Evolutionary conservation across 139 green algal genomes (phyloP).

Genomic region (Medakamo hakoo): DNA sequence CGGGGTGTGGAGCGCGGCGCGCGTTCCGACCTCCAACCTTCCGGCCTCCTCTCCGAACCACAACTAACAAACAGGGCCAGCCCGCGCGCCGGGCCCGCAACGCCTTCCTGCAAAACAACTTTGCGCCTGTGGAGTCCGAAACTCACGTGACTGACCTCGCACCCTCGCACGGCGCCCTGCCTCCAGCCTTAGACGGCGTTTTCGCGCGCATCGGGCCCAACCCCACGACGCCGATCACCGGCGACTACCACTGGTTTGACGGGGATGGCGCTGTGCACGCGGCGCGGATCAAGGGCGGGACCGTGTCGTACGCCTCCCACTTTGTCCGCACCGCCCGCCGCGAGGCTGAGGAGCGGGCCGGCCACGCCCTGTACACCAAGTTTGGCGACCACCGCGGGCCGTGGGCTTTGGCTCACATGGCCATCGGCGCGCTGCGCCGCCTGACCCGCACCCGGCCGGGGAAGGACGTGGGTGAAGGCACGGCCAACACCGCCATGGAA

Average conservation of each 20-base stretch:
- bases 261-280: slow-evolving; percentile 66
- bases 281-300: slow-evolving; percentile 33
- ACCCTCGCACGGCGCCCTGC: slow-evolving; percentile 9
- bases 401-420: slow-evolving; percentile 5
- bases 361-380: slow-evolving; percentile 17
- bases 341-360: slow-evolving; percentile 17
- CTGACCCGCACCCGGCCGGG: not conserved
- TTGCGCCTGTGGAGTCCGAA: not conserved
- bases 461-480: slow-evolving; percentile 7
- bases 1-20: too few species aligned
- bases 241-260: slow-evolving; percentile 8
- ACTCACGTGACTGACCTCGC: not conserved
- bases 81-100: not conserved
- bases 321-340: slow-evolving; percentile 40
- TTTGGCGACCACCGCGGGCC: slow-evolving; percentile 13
- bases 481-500: slow-evolving; percentile 52
- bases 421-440: slow-evolving; percentile 1
- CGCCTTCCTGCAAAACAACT: not conserved
- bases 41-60: too few species aligned
- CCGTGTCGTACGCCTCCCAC: slow-evolving; percentile 44
- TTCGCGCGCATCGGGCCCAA: slow-evolving; percentile 7
- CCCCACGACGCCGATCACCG: not conserved
- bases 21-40: too few species aligned
- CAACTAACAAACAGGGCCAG: not conserved
- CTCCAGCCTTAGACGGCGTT: slow-evolving; percentile 3